Percentiles rank a stretch among this genome's conserved stretches.
Conservation (phyloP, 805 yeast species). For the Cyberlindnera meyerae region DNA sequence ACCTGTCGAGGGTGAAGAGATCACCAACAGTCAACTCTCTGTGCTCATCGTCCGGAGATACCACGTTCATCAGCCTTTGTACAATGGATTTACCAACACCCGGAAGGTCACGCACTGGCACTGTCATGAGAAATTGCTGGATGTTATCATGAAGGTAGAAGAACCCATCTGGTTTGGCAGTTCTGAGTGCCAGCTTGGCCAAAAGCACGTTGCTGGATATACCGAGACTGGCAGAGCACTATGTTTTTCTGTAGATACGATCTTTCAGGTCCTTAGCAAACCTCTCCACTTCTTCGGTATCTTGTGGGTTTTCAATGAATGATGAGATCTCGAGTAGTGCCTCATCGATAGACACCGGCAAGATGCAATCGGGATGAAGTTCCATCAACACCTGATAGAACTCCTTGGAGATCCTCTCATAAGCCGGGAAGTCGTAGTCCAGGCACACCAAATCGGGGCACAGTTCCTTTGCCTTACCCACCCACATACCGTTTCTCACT, state of each 20-base stretch:
- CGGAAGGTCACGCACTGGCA: slow-evolving; percentile 43
- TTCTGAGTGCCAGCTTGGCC: slow-evolving; percentile 67
- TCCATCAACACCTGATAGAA: slow-evolving; percentile 58
- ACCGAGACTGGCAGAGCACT: slow-evolving; percentile 77
- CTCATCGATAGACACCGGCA: slow-evolving; percentile 91
- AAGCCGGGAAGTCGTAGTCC: slow-evolving; percentile 69
- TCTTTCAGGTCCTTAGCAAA: slow-evolving; percentile 29
- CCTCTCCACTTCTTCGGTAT: slow-evolving; percentile 23
- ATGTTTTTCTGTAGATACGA: slow-evolving; percentile 39
- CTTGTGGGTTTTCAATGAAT: slow-evolving; percentile 19
- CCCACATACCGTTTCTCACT: slow-evolving; percentile 88
- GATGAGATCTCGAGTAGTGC: slow-evolving; percentile 68
- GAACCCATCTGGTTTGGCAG: slow-evolving; percentile 79
- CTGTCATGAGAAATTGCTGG: slow-evolving; percentile 26
- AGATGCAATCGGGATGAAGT: slow-evolving; percentile 31
- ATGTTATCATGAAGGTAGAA: slow-evolving; percentile 35
- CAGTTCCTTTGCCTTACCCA: slow-evolving; percentile 51
- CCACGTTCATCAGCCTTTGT: slow-evolving; percentile 38
- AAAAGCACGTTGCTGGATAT: slow-evolving; percentile 66
- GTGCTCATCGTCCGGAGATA: slow-evolving; percentile 17
- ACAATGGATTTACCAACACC: slow-evolving; percentile 56
- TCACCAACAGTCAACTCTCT: slow-evolving; percentile 32
- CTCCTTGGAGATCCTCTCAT: slow-evolving; percentile 57
- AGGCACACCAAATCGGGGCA: slow-evolving; percentile 65
- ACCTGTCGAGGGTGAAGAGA: slow-evolving; percentile 31